Evolutionary conservation across 108 stramenopile genomes (phyloP).

Genomic region (Pinguiococcus pyrenoidosus): DNA sequence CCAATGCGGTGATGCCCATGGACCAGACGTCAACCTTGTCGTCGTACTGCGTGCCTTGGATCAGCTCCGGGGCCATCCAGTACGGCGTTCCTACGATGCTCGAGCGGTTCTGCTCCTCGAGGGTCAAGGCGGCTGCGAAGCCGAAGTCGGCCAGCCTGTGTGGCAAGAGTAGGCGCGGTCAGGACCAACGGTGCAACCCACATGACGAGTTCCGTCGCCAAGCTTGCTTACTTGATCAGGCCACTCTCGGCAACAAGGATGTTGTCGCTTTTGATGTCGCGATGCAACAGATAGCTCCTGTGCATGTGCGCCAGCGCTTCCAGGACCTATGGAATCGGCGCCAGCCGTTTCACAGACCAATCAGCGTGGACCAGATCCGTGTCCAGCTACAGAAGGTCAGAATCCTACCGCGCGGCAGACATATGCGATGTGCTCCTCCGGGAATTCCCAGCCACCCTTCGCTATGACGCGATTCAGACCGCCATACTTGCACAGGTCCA

Average conservation of each 20-base stretch:
- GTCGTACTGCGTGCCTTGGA: conserved; percentile 37
- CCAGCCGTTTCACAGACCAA: too few relatives aligned
- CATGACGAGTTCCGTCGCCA: too few relatives aligned
- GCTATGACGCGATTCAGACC: too few relatives aligned
- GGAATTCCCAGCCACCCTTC: too few relatives aligned
- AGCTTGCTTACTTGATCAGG: too few relatives aligned
- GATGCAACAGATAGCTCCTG: conserved; percentile 21
- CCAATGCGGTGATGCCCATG: conserved; percentile 31
- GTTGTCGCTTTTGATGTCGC: conserved; percentile 41
- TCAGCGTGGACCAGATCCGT: too few relatives aligned
- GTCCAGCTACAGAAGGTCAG: too few relatives aligned
- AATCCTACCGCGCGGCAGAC: conserved; percentile 26
- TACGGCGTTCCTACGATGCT: conserved; percentile 48
- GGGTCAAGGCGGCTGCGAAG: conserved; percentile 38
- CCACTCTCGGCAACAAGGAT: conserved; percentile 15
- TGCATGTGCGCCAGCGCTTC: conserved; percentile 25
- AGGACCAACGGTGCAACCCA: too few relatives aligned
- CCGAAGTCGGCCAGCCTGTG: conserved; percentile 49
- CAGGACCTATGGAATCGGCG: too few relatives aligned
- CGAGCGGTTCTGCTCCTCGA: conserved; percentile 32
- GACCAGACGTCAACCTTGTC: conserved; percentile 38
- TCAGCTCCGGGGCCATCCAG: conserved; percentile 58
- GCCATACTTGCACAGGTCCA: conserved; percentile 16
- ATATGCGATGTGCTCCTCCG: conserved; percentile 27
- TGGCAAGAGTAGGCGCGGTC: too few relatives aligned